Evolutionary conservation across 2,329 filamentous ascomycete genomes (phyloP), one percentile per base, ranked within the genome.

Genomic region (Colletotrichum godetiae): DNA sequence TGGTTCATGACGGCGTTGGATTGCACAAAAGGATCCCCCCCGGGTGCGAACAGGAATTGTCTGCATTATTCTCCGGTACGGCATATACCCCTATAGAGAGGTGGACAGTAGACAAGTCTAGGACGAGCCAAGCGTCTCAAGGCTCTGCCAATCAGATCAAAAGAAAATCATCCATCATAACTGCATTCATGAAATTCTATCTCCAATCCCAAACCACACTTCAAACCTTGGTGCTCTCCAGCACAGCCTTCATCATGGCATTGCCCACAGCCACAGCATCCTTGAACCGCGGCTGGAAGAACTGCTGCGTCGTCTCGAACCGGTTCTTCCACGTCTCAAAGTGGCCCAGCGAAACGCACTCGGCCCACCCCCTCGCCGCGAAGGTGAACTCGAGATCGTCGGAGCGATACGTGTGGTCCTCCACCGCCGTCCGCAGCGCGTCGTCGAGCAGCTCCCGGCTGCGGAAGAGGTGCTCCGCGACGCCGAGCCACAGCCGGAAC

Each of bases 311-410:
- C 77, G 91, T 92, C 80, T 97, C 91, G 80, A 99, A 99, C 72
- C 97, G 91, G 86, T 97, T 94, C 76, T 93, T 89, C 88, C 98
- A 99, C 49, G 94, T 94, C 77, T 97, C 94, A 80, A 98, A 98
- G 81, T 98, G 94, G 2, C 96, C 94, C 74, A 98, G 91, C 31
- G 90, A 92, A 52, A 99, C 97, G 74, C 95, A 95, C 82, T 98
- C 95, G 53, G 95, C 97, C 97, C 97, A 99, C 6, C 95, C 97
- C 68, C 95, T 88, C 31, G 97, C 97, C 1, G 97, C 97, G 84
- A 99, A 98, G 0, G 96, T 98, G 80, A 99, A 99, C 83, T 99
- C 97, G 69, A 99, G 86, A 81, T 99, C 97, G 80, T 99, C 97
- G 29, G 93, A 93, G n/a, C 97, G 90, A 84, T 98, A 99, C 0